Base-by-base conservation (phyloP, 164 flowering plant species). In the Vitis rupestris region DNA sequence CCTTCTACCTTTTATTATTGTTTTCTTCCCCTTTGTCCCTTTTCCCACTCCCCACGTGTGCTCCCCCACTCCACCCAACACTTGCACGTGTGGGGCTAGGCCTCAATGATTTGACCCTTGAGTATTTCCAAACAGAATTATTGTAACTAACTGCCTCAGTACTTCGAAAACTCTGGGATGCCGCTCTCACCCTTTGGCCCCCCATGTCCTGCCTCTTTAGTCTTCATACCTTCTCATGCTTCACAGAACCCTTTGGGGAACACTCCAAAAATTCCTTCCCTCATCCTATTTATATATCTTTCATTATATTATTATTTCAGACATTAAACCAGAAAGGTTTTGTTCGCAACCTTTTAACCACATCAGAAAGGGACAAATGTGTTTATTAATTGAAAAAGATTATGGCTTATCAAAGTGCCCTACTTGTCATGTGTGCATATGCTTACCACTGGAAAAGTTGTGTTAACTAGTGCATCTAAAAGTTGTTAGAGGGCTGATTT, bases 11-110 rank as follows among this genome's bases (percentile, higher is more conserved):
- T 8, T 50, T 10, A 64, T 47, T 27, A 65, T 50, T 57, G 17
- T 27, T 17, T 60, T 72, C 37, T 68, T 63, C 50, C 65, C 51
- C 66, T 64, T 62, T 54, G 8, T 2, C 64, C 52, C 17, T 3
- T 1, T 60, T 3, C 61, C 16, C 66, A 11, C 31, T 56, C 50
- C 73, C 50, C 79, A 69, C 83, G 74, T 77, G 79, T 78, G 73
- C 44, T 60, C 16, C 47, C 59, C 16, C 44, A 27, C 62, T 23
- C 49, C 29, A 64, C 68, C 53, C 69, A 70, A 64, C 68, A 63
- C 59, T 75, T 74, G 70, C 81, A 81, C 74, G 77, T 72, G 79
- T 54, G 68, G 56, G 53, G 16, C 51, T 48, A 1, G 12, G n/a
- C 44, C 16, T 31, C 37, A 31, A 2, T 31, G 37, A 31, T 31